Conservation (phyloP, 1,139 yeast genomes). For the Blastobotrys capitulatus region DNA sequence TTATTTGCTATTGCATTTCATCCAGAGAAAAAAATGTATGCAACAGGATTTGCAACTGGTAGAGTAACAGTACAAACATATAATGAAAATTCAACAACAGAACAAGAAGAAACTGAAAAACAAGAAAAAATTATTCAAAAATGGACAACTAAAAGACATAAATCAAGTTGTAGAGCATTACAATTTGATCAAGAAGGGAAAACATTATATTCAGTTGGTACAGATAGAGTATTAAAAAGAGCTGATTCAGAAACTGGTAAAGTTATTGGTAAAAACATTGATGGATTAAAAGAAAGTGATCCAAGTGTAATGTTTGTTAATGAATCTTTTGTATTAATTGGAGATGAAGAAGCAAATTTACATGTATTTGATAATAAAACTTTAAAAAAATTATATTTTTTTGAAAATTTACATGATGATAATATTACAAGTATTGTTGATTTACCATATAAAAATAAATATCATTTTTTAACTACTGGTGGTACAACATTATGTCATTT, state of each 20-base stretch:
- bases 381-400: slow-evolving; percentile 35
- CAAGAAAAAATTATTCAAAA: slow-evolving; percentile 34
- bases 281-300: slow-evolving; percentile 40
- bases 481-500: slow-evolving; percentile 76
- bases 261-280: slow-evolving; percentile 52
- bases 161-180: slow-evolving; percentile 77
- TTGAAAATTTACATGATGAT: slow-evolving; percentile 59
- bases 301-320: slow-evolving; percentile 59
- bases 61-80: slow-evolving; percentile 46
- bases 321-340: slow-evolving; percentile 62
- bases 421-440: slow-evolving; percentile 57
- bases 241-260: slow-evolving; percentile 71
- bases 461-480: slow-evolving; percentile 77
- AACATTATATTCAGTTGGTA: slow-evolving; percentile 62
- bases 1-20: slow-evolving; percentile 76
- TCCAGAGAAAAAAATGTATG: slow-evolving; percentile 61
- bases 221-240: slow-evolving; percentile 72
- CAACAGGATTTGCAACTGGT: slow-evolving; percentile 77
- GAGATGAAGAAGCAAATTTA: slow-evolving; percentile 74
- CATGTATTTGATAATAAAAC: slow-evolving; percentile 54
- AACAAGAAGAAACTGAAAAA: no score
- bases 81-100: slow-evolving; percentile 27
- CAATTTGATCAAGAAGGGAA: slow-evolving; percentile 63
- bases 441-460: slow-evolving; percentile 56
- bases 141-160: slow-evolving; percentile 90